Evolutionary conservation across 257 asterid genomes (phyloP), one percentile per base, ranked within the genome.

Genomic region (Penstemon newberryi): DNA sequence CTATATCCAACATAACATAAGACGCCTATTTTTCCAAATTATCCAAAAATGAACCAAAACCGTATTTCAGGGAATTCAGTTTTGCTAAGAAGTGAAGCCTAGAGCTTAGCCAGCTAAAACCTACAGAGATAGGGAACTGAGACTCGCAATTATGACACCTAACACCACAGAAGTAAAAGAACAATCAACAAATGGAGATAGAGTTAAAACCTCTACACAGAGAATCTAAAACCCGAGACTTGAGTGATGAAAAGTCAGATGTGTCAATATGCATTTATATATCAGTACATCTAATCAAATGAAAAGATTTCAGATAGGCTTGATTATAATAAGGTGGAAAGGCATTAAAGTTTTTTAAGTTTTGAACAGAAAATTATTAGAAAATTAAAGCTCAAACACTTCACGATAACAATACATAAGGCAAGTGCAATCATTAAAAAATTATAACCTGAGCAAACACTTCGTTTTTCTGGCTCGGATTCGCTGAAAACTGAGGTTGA

Each of bases 381-480:
- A 61, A 39, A 72, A 65, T 13, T 19, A 52, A 73, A 69, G 37
- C 42, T 71, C 50, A 44, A 52, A 51, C 6, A 63, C 6, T 60
- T 40, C 18, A 8, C 37, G 60, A 62, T 45, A 54, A 44, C 56
- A 68, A 33, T 39, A 11, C 52, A 25, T 6, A 45, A 15, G 39
- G 42, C 10, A 50, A 50, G 37, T n/a, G 47, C 60, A 63, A 37
- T 7, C 10, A 43, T n/a, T 13, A 19, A 67, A 52, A 11, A 63
- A 61, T 12, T 56, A 86, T 65, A 60, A 90, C 99, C 99, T 87
- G 85, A 38, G 96, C 95, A 68, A 72, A 81, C 70, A 91, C 89
- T 84, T 91, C 99, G 33, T 78, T 85, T 82, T 72, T 91, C 83
- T 77, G 88, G 72, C 86, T 85, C 5, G 88, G 84, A 78, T 78